Conservation (phyloP, 2,329 filamentous ascomycete species). For the Fusarium anthophilum region DNA sequence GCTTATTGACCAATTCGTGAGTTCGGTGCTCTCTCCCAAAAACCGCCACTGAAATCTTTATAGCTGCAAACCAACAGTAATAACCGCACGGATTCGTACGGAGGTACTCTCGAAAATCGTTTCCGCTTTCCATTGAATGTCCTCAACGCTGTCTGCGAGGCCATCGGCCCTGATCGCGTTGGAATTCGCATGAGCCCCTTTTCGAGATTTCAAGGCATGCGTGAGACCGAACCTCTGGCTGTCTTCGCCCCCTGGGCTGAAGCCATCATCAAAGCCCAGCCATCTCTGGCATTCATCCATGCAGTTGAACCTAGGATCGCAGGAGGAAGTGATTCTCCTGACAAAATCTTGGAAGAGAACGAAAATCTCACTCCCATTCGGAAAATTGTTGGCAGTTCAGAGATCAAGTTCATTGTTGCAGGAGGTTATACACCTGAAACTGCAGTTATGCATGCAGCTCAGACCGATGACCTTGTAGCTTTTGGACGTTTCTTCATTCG, state of each 20-base stretch:
- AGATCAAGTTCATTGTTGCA: conserved; percentile 44
- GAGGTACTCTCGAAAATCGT: conserved; percentile 63
- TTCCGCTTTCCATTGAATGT: conserved; percentile 61
- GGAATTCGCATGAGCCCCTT: conserved; percentile 70
- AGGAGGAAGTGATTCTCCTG: conserved; percentile 50
- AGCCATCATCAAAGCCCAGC: conserved; percentile 60
- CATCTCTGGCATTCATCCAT: conserved; percentile 70
- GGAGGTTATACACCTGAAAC: conserved; percentile 46
- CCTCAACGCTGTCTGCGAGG: conserved; percentile 52
- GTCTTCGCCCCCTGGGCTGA: conserved; percentile 64
- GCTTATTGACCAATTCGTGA: conserved; percentile 65
- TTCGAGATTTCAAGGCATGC: conserved; percentile 70
- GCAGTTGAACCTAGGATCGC: conserved; percentile 66
- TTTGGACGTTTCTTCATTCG: conserved; percentile 48
- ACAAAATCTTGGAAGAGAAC: conserved; percentile 42
- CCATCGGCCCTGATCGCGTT: conserved; percentile 61
- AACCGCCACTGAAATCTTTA: not conserved
- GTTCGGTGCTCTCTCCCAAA: not conserved
- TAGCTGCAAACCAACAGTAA: conserved; percentile 57
- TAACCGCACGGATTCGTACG: conserved; percentile 61
- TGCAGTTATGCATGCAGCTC: conserved; percentile 44
- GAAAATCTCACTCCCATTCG: conserved; percentile 48
- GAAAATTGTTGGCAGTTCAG: conserved; percentile 43
- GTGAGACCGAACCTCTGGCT: conserved; percentile 64
- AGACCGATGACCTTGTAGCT: conserved; percentile 47